Evolutionary conservation across 2,329 filamentous ascomycete species (phyloP), one percentile per base, ranked within the genome.

Genomic region (Fusarium bulbicola): DNA sequence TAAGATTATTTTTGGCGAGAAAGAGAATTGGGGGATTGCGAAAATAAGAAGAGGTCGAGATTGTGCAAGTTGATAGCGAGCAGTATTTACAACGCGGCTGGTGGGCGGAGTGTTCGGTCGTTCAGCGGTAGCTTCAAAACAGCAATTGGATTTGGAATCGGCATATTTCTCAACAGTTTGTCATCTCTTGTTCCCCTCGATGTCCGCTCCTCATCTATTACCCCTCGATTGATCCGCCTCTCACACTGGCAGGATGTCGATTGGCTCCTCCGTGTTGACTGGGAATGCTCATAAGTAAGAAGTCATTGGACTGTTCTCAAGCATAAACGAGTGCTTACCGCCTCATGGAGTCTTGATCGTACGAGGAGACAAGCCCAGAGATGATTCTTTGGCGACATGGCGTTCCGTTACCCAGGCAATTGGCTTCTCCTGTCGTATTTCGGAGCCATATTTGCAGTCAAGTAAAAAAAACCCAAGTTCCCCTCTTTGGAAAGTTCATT

Each of bases 61-160:
- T 54, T 77, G 72, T 73, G 75, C 74, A 79, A 80, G 76, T 77
- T 78, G 77, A 80, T 80, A 81, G 79, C 79, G 80, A 80, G 78
- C 76, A 81, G 81, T 72, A 78, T 79, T 74, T 75, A 75, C 78
- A 77, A 79, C 72, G 75, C 77, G 78, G 75, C 69, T 65, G 54
- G 59, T 66, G 72, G 74, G 72, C 70, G 74, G 74, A 74, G 76
- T 73, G 68, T 76, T 74, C 72, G 74, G 70, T 75, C 63, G 68
- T 76, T 77, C 61, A 76, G 77, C 74, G 76, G 72, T 79, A 78
- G 79, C 72, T 78, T 79, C 70, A 68, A 73, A 74, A 76, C 72
- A 76, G 66, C 70, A 78, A 77, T 80, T 79, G 76, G 77, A 79
- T 80, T 75, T 76, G 65, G 69, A 72, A 74, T 65, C 63, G 76